Base-by-base conservation (phyloP, 2,329 filamentous ascomycete genomes). In the Tolypocladium album region DNA sequence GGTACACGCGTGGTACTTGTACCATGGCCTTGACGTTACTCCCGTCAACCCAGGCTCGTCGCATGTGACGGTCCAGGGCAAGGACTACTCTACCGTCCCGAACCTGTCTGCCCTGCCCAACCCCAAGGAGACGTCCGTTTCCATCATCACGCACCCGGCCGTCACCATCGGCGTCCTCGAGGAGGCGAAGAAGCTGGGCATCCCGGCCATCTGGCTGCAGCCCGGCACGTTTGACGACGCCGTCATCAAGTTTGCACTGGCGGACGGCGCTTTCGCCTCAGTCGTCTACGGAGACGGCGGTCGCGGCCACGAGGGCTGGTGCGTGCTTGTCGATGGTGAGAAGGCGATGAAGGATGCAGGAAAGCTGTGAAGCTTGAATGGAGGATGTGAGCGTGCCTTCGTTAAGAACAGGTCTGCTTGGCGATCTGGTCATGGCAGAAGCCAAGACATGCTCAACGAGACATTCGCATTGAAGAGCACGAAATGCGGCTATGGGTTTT, bases 1-100 rank as follows among this genome's bases (percentile, higher is more conserved):
- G 95, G 92, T 97, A 65, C 90, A 97, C 71, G 84, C 84, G 17
- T 97, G 93, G 93, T 97, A 97, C 74, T 82, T 90, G 60, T 72
- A 79, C 40, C 90, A 91, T 75, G 79, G 81, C 43, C 83, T 97
- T 47, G 85, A 88, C 9, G 90, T 88, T 5, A 91, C 86, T 0
- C 91, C 93, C 12, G 82, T 97, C 73, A 97, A 97, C 75, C 92
- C 93, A 0, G 80, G 80, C 56, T 76, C 83, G 4, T 70, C 85
- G 8, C 78, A 79, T 60, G 88, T 97, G 69, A 77, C 78, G n/a
- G 83, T 90, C 38, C 69, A 68, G 55, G 74, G 76, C 47, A 77
- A 80, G 63, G 76, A 82, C 57, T 83, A 91, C 75, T 67, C 82
- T 36, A 88, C 91, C 2, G 76, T 89, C 27, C 71, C 87, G 1